Base-by-base conservation (phyloP, 208 protist genomes). In the Angomonas ambiguus region DNA sequence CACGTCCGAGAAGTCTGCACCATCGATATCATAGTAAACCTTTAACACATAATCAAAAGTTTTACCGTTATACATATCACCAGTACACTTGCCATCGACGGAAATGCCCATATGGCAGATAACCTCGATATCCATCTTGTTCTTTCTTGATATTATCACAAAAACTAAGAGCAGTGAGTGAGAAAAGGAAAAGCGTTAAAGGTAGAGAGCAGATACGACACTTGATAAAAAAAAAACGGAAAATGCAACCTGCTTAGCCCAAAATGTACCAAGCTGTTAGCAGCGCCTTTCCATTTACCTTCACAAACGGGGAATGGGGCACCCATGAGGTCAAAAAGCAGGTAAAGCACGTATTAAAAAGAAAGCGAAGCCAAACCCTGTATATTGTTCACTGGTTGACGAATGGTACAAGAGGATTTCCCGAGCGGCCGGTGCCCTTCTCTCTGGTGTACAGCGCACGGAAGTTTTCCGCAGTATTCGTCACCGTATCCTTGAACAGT, bases 391-490 rank as follows among this genome's bases (percentile, higher is more conserved):
- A n/a, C n/a, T n/a, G n/a, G n/a, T n/a, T 88, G 75, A 27, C 83
- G 77, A 16, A 85, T 93, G 24, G 82, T 65, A 34, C 91, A 88
- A 42, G 74, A 81, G 51, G 79, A 84, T 62, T 77, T 92, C 51
- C 92, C 89, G 27, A 79, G 65, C 33, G 68, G 18, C 91, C 84
- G 32, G 87, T 68, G 32, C 91, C 86, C 74, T 96, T 88, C 70
- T 97, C 93, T 51, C 95, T 93, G 0, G 92, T 98, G 79, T 86
- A 95, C 1, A 98, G 74, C 2, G 85, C 87, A 62, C 91, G 80
- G 65, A 98, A 98, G 80, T 98, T 98, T 62, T 98, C 91, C 11
- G 89, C 93, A 6, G 97, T 98, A 67, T 97, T 97, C 35, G 97
- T 95, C n/a, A 96, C 91, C 16, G 77, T 70, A 60, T 88, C 81